These are phyloP conservation scores for Populus simonii DNA, from an alignment of 345 rosid genomes.

Conservation along the genomic window DNA sequence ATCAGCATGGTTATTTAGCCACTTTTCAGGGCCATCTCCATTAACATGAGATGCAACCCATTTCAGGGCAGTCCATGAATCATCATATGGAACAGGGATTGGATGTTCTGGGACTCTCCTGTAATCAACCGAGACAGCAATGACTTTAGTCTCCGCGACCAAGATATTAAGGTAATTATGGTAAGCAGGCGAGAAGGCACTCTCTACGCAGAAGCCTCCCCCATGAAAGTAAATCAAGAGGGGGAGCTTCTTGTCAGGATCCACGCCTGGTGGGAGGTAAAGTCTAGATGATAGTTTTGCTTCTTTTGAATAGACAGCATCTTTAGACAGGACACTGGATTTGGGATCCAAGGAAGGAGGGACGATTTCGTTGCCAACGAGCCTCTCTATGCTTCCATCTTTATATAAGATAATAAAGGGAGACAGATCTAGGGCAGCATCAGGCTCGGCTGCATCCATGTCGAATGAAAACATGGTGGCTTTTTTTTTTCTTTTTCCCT, in stretches of 20 bases:
- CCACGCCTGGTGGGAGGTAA: slow-evolving; percentile 6
- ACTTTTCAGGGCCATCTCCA: slow-evolving; percentile 26
- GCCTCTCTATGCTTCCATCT: slow-evolving; percentile 13
- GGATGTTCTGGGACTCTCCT: slow-evolving; percentile 22
- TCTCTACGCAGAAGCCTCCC: slow-evolving; percentile 21
- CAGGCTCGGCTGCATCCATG: not conserved
- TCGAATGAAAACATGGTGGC: not conserved
- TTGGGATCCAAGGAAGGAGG: slow-evolving; percentile 12
- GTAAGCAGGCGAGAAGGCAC: slow-evolving; percentile 19
- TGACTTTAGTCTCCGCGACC: slow-evolving; percentile 11
- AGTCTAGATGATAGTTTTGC: slow-evolving; percentile 5
- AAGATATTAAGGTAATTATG: slow-evolving; percentile 12
- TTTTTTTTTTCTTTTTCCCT: no score
- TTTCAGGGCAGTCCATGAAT: slow-evolving; percentile 22
- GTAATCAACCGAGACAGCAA: slow-evolving; percentile 24
- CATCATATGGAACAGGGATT: slow-evolving; percentile 21
- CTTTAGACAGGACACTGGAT: not conserved
- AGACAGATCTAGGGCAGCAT: not conserved
- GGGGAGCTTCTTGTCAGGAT: slow-evolving; percentile 16
- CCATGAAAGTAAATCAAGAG: slow-evolving; percentile 20
- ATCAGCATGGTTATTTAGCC: slow-evolving; percentile 38
- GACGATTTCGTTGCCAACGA: not conserved
- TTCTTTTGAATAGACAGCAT: slow-evolving; percentile 7
- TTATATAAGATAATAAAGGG: slow-evolving; percentile 9
- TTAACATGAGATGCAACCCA: slow-evolving; percentile 20